Evolutionary conservation across 208 protist genomes (phyloP).

Genomic region (Wallacemonas sp.): DNA sequence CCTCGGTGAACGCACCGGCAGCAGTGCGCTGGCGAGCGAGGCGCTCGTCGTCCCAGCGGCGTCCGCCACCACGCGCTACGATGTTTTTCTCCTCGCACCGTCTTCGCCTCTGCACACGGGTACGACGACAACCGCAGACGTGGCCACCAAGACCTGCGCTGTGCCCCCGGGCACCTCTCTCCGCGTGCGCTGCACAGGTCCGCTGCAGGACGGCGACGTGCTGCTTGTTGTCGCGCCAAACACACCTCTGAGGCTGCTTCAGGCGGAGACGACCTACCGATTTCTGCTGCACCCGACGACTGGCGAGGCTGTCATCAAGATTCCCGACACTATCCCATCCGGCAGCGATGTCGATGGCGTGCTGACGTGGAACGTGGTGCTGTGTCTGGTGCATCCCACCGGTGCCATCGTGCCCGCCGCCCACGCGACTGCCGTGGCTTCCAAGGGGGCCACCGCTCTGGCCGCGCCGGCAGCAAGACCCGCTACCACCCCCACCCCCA

Average conservation of each 20-base stretch:
- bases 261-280: background rate
- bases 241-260: background rate
- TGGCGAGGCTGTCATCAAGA: background rate
- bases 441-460: background rate
- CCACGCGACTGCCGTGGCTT: background rate
- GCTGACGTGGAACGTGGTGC: background rate
- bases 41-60: background rate
- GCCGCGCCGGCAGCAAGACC: background rate
- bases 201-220: background rate
- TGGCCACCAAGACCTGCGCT: background rate
- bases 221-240: background rate
- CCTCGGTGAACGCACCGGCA: background rate
- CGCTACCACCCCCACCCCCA: background rate
- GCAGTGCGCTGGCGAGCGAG: background rate
- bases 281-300: background rate
- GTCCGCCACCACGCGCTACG: background rate
- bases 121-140: background rate
- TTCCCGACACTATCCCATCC: background rate
- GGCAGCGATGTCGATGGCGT: background rate
- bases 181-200: background rate
- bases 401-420: background rate
- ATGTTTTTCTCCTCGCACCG: background rate
- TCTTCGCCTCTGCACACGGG: background rate
- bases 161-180: background rate
- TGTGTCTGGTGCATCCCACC: slow-evolving; percentile 2